These are phyloP conservation scores for Solanum corneliomulleri DNA, from an alignment of 257 asterid species.

Conservation along the genomic window DNA sequence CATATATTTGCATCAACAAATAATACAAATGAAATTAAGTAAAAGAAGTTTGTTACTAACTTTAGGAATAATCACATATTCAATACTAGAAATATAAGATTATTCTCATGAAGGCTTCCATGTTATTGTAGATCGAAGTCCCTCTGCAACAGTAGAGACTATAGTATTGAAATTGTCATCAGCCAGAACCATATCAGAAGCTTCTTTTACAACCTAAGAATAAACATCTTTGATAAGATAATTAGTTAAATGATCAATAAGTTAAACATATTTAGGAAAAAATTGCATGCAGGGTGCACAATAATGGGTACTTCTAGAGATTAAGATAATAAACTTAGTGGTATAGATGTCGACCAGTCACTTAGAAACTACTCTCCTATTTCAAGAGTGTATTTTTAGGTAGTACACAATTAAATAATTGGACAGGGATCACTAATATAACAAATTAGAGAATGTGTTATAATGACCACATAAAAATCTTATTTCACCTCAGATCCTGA, in stretches of 20 bases:
- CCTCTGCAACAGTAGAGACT: slow-evolving; percentile 76
- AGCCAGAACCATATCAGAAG: slow-evolving; percentile 86
- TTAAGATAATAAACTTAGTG: not conserved
- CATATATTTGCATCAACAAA: slow-evolving; percentile 54
- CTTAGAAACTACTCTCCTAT: not conserved
- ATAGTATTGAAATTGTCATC: slow-evolving; percentile 92
- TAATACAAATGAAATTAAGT: not conserved
- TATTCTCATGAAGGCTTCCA: slow-evolving; percentile 91
- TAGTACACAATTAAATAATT: not conserved
- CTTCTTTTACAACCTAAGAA: slow-evolving; percentile 73
- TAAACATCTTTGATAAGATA: not conserved
- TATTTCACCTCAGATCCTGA: slow-evolving; percentile 44
- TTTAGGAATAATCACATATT: not conserved
- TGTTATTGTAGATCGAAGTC: slow-evolving; percentile 81
- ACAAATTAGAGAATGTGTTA: not conserved
- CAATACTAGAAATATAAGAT: not conserved
- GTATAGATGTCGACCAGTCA: not conserved
- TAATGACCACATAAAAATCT: not conserved
- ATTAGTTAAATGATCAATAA: not conserved
- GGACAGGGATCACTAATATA: not conserved
- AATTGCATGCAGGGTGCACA: not conserved
- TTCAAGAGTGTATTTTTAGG: not conserved
- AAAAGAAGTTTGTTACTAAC: not conserved
- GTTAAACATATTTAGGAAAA: not conserved
- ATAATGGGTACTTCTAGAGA: not conserved